phyloP scores from a whole-genome alignment of 495 filamentous ascomycete genomes.

The Aspergillus haitiensis region DNA sequence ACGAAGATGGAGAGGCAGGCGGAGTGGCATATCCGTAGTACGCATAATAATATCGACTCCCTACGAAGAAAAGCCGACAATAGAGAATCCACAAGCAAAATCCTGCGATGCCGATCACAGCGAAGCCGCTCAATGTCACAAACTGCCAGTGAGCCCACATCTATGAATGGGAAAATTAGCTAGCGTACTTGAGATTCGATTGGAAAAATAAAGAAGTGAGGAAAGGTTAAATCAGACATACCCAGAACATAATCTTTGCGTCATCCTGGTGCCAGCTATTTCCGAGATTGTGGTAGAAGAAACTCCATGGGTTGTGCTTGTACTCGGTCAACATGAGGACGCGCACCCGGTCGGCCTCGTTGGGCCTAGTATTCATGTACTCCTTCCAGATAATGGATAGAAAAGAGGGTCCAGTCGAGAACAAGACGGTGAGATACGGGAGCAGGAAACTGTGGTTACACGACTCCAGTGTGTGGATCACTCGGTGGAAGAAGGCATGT shows the following conservation, averaged over 20 bases:
- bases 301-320: slow-evolving; percentile 67
- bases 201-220: background rate
- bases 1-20: too few relatives aligned
- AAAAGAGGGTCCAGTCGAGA: slow-evolving; percentile 79
- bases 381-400: slow-evolving; percentile 81
- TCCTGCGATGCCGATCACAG: slow-evolving; percentile 56
- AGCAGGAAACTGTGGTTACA: slow-evolving; percentile 76
- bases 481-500: slow-evolving; percentile 77
- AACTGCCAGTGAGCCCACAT: slow-evolving; percentile 74
- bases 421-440: slow-evolving; percentile 90
- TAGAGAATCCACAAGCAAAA: slow-evolving; percentile 57
- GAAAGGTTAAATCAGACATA: background rate
- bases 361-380: slow-evolving; percentile 52
- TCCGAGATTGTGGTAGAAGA: slow-evolving; percentile 71
- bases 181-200: background rate
- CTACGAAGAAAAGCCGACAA: slow-evolving; percentile 45
- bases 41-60: slow-evolving; percentile 40
- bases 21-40: too few relatives aligned
- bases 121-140: slow-evolving; percentile 63
- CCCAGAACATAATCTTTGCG: slow-evolving; percentile 71
- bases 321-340: slow-evolving; percentile 66
- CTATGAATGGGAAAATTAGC: slow-evolving; percentile 3
- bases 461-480: slow-evolving; percentile 64
- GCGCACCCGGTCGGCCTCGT: slow-evolving; percentile 45
- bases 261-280: slow-evolving; percentile 78